Evolutionary conservation across 2,329 filamentous ascomycete genomes (phyloP).

Genomic region (Paracoccidioides brasiliensis): DNA sequence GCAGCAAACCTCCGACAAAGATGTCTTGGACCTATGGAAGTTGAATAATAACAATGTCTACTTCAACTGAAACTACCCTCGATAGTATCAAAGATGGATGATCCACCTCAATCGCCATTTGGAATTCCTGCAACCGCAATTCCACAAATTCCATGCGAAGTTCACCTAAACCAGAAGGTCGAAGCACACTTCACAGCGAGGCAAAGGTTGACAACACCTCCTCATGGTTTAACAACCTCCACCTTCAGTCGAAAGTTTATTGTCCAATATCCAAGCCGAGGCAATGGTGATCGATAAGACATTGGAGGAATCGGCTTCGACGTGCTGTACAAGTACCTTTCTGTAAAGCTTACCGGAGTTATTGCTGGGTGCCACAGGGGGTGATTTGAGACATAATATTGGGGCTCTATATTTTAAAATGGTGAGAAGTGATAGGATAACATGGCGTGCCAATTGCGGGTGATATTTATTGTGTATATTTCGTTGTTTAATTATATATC

Average conservation of each 20-base stretch:
- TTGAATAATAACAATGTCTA: neutral
- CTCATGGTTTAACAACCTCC: slow-evolving; percentile 21
- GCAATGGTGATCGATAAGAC: neutral
- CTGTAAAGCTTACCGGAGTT: slow-evolving; percentile 13
- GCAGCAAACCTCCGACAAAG: neutral
- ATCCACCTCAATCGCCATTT: slow-evolving; percentile 20
- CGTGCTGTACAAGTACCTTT: slow-evolving; percentile 6
- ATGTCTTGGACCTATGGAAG: neutral
- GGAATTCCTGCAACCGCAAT: slow-evolving; percentile 20
- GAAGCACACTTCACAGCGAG: slow-evolving; percentile 20
- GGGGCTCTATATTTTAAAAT: slow-evolving; percentile 10
- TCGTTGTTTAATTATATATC: neutral
- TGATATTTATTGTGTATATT: neutral
- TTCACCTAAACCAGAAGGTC: slow-evolving; percentile 18
- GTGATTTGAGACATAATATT: slow-evolving; percentile 15
- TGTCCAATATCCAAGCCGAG: slow-evolving; percentile 9
- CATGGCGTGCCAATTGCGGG: neutral
- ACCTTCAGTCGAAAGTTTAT: slow-evolving; percentile 22
- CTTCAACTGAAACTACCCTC: neutral
- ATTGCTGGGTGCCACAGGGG: slow-evolving; percentile 12
- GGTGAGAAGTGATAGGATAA: neutral
- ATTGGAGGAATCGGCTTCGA: neutral
- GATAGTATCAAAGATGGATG: slow-evolving; percentile 1
- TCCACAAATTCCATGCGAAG: slow-evolving; percentile 19
- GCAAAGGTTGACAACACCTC: slow-evolving; percentile 22